Base-by-base conservation (phyloP, 306 rosid species). In the Senna siamea region DNA sequence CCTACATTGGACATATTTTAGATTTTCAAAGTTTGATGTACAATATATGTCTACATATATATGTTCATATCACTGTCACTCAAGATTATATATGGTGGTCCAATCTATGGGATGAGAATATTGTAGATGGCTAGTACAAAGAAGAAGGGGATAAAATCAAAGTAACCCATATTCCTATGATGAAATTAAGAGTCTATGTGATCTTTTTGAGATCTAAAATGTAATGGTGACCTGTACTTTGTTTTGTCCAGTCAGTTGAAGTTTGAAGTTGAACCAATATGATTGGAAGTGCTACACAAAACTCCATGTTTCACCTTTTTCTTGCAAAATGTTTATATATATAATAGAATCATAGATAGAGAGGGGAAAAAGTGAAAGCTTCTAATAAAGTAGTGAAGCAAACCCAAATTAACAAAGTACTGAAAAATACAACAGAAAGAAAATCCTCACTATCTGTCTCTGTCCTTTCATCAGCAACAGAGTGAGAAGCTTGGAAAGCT, bases 401-500 rank as follows among this genome's bases (percentile, higher is more conserved):
- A 65, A 59, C 61, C 65, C 71, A 55, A 74, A 80, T 2, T 1
- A 37, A 37, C 3, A 4, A 37, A 0, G 40, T 37, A 37, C 40
- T 37, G 40, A 37, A 61, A 26, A 59, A 60, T 60, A 34, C 71
- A 51, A 48, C 5, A 11, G 19, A 30, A 5, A 37, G 40, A 41
- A 41, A 51, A 59, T 35, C 62, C 66, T 32, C 62, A 52, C 47
- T 59, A 69, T 53, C 58, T 73, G 87, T 68, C 73, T 7, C 40
- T 37, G 30, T 26, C 30, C 30, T 26, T 26, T 26, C 30, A 72
- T 56, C 77, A 68, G 77, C 73, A 71, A 54, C 86, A 41, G 1
- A 5, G 28, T 20, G 69, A 75, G 72, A 73, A 74, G 86, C 69
- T 59, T 40, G 81, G 81, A 60, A 56, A 69, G 86, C 82, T 75